phyloP scores from a whole-genome alignment of 2,329 filamentous ascomycete species.

The Nemania abortiva region DNA sequence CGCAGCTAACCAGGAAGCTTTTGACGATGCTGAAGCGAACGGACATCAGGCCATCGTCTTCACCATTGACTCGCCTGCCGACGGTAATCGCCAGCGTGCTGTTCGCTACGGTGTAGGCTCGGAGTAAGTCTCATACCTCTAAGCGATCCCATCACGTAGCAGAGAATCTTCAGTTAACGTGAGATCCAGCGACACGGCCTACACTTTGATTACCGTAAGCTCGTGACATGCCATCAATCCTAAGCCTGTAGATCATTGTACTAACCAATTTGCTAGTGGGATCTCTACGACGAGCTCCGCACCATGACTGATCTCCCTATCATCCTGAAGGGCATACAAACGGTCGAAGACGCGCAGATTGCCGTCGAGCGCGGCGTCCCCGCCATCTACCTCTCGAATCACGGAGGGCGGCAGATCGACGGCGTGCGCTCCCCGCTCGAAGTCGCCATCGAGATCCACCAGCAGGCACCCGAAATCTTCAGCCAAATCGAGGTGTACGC shows the following conservation, averaged over 20 bases:
- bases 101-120: conserved; percentile 43
- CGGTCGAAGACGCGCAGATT: conserved; percentile 50
- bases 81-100: conserved; percentile 44
- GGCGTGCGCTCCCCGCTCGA: conserved; percentile 49
- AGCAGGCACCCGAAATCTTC: conserved; percentile 49
- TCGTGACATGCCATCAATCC: background rate
- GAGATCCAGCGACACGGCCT: conserved; percentile 9
- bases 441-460: conserved; percentile 49
- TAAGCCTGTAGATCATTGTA: background rate
- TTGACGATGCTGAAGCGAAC: conserved; percentile 40
- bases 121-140: conserved; percentile 36
- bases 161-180: background rate
- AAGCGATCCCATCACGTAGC: background rate
- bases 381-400: conserved; percentile 53
- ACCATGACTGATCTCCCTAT: conserved; percentile 21
- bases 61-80: conserved; percentile 45
- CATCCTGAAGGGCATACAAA: conserved; percentile 51
- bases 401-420: conserved; percentile 54
- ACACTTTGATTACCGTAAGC: conserved; percentile 19
- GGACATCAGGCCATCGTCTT: conserved; percentile 46
- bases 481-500: conserved; percentile 50
- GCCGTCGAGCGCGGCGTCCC: conserved; percentile 48
- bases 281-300: conserved; percentile 21
- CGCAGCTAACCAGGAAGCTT: conserved; percentile 41
- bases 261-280: conserved; percentile 21